These are phyloP conservation scores for Lentinula sp. DNA, from an alignment of 768 basidiomycete species.

Conservation along the genomic window DNA sequence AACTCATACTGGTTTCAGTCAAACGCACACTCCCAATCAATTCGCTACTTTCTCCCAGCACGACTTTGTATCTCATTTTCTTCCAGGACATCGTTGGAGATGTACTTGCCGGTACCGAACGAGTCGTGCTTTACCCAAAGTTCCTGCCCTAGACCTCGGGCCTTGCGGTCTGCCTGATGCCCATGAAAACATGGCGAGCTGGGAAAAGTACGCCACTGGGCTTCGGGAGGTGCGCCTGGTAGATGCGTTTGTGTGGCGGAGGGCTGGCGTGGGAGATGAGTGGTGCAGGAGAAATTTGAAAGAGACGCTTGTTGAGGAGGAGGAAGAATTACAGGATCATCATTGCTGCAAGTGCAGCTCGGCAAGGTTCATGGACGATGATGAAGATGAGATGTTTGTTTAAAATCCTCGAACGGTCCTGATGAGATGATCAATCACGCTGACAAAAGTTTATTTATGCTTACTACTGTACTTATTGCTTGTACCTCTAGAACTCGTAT, in stretches of 20 bases:
- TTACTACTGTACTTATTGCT: too few relatives aligned
- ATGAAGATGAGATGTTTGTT: not conserved
- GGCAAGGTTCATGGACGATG: not conserved
- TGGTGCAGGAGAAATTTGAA: conserved; percentile 23
- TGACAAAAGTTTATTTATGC: too few relatives aligned
- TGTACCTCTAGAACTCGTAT: too few relatives aligned
- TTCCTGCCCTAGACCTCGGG: not conserved
- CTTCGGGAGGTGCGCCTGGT: conserved; percentile 36
- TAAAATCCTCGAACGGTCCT: not conserved
- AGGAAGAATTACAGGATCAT: not conserved
- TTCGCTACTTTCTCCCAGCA: not conserved
- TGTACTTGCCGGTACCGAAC: not conserved
- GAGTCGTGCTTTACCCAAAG: not conserved
- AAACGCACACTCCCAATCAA: not conserved
- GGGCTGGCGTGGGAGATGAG: conserved; percentile 25
- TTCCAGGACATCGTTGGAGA: not conserved
- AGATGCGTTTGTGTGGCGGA: conserved; percentile 31
- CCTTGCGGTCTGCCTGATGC: not conserved
- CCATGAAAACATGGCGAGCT: conserved; percentile 31
- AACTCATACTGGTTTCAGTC: not conserved
- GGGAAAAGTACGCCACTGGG: conserved; percentile 32
- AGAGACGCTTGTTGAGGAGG: not conserved
- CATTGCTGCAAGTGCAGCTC: not conserved
- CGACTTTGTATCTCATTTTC: not conserved
- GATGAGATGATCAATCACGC: too few relatives aligned